Evolutionary conservation across 106 monocot genomes (phyloP), one percentile per base, ranked within the genome.

Genomic region (Gastrodia elata): DNA sequence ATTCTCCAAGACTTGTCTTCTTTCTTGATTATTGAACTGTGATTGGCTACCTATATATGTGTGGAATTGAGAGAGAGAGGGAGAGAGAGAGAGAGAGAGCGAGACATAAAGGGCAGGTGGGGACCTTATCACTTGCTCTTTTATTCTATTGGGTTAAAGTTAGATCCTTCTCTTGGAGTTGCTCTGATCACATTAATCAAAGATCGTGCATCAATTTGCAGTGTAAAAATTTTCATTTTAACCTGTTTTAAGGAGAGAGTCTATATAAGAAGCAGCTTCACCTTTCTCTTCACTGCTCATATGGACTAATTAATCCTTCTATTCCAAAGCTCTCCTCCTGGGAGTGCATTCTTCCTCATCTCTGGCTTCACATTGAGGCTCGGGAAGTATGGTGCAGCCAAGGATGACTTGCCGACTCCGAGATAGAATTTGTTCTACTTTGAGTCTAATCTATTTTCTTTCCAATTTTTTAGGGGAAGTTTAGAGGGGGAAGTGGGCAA

Each of bases 371-470:
- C 89, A 90, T 86, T 78, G 61, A 79, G 83, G 15, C 38, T 82
- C 72, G 77, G 83, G 83, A 80, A 82, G 77, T 71, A 77, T 58
- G 73, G 74, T 86, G 89, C 86, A 90, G 89, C 89, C 89, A 90
- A 90, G 89, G 84, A 90, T 90, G 89, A 90, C 80, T 90, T 90
- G 89, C 86, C 89, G 81, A 82, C 84, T 18, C 65, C 58, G 36
- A 22, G 8, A 57, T 25, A 35, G 6, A 8, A 1, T 65, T 73
- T 56, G 20, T 27, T 41, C 30, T 0, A 64, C 8, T 48, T 49
- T 1, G 11, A 15, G 3, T 26, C 43, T 8, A 6, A 0, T 36
- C 37, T 22, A n/a, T n/a, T n/a, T 34, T 36, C 34, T 64, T 13
- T 27, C 64, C 22, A 4, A 14, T 0, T 64, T 33, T 64, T 64